Evolutionary conservation across 1,284 basidiomycete genomes (phyloP), one percentile per base, ranked within the genome.

Genomic region (Apiotrichum gracile): DNA sequence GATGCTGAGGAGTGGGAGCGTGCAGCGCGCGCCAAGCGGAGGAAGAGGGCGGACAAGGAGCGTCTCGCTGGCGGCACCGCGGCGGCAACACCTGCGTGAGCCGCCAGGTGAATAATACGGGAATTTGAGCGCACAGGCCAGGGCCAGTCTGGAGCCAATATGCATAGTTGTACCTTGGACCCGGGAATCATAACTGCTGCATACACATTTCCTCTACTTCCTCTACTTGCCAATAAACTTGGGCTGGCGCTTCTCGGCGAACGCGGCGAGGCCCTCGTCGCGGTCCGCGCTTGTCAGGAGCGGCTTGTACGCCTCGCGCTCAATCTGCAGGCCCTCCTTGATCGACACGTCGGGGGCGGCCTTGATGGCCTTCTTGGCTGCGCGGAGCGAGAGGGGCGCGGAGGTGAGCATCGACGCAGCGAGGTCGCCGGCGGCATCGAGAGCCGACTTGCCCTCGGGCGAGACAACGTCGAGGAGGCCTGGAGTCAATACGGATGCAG

Each of bases 311-410:
- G 87, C 85, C 12, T 85, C 83, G 31, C 87, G 80, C 73, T 97
- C 92, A 62, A 93, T 89, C 71, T 92, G 88, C 8, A 96, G 80
- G 10, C 91, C 91, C 81, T 68, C 79, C 70, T 90, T 86, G 5
- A 92, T 76, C 14, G 88, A 79, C 21, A 91, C 77, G 63, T 89
- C 85, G 9, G 82, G 79, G 16, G 91, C 88, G 33, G 85, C 80
- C 41, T 88, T 87, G 54, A 97, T 87, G 4, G 91, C 89, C 60
- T 84, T 80, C 69, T 97, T 97, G 7, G 92, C 91, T 0, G 91
- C 91, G 26, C 85, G 81, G 17, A 97, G 78, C 2, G 92, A 91
- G 33, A 97, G 76, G 9, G 91, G 92, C 31, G 91, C 91, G 12
- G 69, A 71, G 4, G 68, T 68, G 14, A 70, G 47, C 47, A 73